Evolutionary conservation across 768 basidiomycete species (phyloP).

Genomic region (Leccinum variicolor): DNA sequence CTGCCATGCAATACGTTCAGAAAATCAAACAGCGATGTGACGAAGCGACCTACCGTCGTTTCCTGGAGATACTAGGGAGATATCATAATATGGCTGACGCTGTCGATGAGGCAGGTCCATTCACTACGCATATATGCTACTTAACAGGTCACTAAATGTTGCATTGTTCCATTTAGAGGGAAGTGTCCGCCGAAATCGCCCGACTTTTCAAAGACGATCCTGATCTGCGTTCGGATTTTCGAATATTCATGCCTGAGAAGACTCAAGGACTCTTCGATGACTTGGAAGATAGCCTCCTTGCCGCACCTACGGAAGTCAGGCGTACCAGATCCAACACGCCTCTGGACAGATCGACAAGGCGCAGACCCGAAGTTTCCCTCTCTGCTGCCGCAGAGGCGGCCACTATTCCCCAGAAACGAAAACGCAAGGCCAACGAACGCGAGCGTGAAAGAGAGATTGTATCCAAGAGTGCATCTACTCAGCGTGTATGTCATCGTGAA

Average conservation of each 20-base stretch:
- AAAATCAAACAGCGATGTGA: conserved; percentile 96
- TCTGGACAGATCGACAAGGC: conserved; percentile 37
- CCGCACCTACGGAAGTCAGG: conserved; percentile 24
- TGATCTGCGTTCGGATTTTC: conserved; percentile 70
- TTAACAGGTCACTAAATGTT: not conserved
- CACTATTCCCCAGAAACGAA: conserved; percentile 63
- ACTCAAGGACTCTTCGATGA: conserved; percentile 51
- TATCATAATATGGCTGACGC: conserved; percentile 60
- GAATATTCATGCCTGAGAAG: conserved; percentile 69
- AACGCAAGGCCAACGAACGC: conserved; percentile 54
- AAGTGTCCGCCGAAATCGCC: conserved; percentile 67
- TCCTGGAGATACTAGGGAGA: conserved; percentile 69
- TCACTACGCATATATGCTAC: conserved; percentile 6
- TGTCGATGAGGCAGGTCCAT: conserved; percentile 51
- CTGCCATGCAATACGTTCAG: conserved; percentile 92
- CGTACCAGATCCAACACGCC: conserved; percentile 36
- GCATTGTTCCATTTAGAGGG: conserved; percentile 35
- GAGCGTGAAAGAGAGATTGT: conserved; percentile 35
- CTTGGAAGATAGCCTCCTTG: conserved; percentile 27
- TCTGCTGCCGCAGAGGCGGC: conserved; percentile 36
- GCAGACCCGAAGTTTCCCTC: conserved; percentile 45
- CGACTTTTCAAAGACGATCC: conserved; percentile 72
- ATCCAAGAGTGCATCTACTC: conserved; percentile 18
- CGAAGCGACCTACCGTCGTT: conserved; percentile 79
- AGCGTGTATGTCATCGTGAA: conserved; percentile 21